These are phyloP conservation scores for Epichloe brachyelytri DNA, from an alignment of 2,329 filamentous ascomycete species.

Conservation along the genomic window DNA sequence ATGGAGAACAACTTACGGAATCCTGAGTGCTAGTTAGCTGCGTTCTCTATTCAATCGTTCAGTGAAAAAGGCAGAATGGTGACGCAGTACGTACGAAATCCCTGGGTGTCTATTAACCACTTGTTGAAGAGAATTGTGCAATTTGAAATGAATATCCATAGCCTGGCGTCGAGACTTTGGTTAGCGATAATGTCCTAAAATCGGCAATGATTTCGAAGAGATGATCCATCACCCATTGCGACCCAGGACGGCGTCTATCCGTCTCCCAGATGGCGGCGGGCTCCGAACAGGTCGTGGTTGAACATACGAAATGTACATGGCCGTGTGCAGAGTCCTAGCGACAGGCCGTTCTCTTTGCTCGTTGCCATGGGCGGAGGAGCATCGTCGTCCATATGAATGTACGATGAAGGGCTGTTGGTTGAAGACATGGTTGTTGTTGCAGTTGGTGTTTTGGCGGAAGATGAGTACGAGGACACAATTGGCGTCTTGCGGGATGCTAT, in stretches of 20 bases:
- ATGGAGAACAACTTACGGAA: constrained; percentile 1
- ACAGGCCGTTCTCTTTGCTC: background rate
- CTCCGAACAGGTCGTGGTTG: background rate
- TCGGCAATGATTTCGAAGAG: background rate
- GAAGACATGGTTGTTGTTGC: constrained; percentile 1
- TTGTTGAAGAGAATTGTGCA: constrained; percentile 87
- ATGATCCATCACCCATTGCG: background rate
- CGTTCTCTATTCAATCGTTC: background rate
- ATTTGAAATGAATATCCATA: constrained; percentile 79
- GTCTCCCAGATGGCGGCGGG: background rate
- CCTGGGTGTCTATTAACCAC: constrained; percentile 54
- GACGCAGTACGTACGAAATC: constrained; percentile 12
- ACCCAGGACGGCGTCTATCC: background rate
- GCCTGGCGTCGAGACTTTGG: constrained; percentile 20
- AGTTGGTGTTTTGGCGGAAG: background rate
- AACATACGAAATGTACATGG: constrained; percentile 20
- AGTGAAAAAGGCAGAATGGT: background rate
- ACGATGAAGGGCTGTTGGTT: background rate
- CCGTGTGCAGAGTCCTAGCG: constrained; percentile 18
- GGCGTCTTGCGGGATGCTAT: background rate
- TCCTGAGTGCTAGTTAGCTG: background rate
- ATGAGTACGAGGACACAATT: background rate
- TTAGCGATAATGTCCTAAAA: background rate
- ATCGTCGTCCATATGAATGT: constrained; percentile 14
- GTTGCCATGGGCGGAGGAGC: constrained; percentile 6